Evolutionary conservation across 2,329 filamentous ascomycete species (phyloP).

Genomic region (Sclerotinia minor): DNA sequence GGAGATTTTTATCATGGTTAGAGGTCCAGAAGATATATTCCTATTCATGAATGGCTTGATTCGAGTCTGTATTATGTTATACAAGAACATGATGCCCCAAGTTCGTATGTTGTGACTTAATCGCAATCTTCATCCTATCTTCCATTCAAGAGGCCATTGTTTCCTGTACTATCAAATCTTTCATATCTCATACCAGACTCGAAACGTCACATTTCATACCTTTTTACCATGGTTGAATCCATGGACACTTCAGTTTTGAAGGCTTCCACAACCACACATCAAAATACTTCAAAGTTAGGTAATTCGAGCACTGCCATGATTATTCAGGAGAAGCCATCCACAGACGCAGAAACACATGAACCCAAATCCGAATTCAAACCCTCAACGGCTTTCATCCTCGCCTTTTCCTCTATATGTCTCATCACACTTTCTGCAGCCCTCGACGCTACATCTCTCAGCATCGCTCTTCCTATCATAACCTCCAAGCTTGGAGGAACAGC

Average conservation of each 20-base stretch:
- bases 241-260: background rate
- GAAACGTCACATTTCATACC: background rate
- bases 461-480: conserved; percentile 59
- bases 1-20: background rate
- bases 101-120: background rate
- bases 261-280: background rate
- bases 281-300: background rate
- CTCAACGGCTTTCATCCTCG: conserved; percentile 33
- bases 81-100: background rate
- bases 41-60: background rate
- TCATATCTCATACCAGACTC: background rate
- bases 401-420: conserved; percentile 42
- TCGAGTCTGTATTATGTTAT: background rate
- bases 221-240: background rate
- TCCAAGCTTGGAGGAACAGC: conserved; percentile 52
- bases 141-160: background rate
- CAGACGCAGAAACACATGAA: too few species aligned
- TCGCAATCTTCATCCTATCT: background rate
- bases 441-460: conserved; percentile 65
- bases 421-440: conserved; percentile 63
- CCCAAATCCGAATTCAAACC: conserved; percentile 33
- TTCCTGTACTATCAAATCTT: too few species aligned
- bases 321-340: background rate
- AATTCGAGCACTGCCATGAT: background rate
- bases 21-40: background rate